phyloP scores from a whole-genome alignment of 2,329 filamentous ascomycete genomes.

The Xylaria sp. region DNA sequence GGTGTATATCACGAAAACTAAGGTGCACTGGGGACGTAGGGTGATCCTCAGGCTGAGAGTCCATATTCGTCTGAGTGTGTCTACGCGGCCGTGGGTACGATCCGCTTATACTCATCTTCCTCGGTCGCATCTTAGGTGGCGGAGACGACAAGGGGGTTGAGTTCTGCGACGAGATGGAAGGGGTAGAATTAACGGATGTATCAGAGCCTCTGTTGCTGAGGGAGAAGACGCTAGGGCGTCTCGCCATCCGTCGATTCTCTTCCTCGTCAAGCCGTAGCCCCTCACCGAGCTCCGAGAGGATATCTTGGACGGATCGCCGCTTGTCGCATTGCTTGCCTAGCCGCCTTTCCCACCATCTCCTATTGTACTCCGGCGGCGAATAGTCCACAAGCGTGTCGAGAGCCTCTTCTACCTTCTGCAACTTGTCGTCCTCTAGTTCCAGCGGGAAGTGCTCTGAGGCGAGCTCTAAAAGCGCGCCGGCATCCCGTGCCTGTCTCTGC shows the following conservation, averaged over 20 bases:
- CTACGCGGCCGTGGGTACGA: conserved; percentile 25
- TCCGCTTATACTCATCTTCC: conserved; percentile 31
- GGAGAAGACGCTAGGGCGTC: conserved; percentile 29
- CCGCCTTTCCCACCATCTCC: conserved; percentile 28
- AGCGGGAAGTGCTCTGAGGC: conserved; percentile 28
- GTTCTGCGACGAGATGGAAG: conserved; percentile 25
- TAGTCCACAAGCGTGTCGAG: conserved; percentile 29
- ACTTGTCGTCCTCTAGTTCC: conserved; percentile 23
- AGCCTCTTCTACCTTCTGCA: conserved; percentile 26
- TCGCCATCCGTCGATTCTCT: conserved; percentile 15
- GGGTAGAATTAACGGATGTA: conserved; percentile 18
- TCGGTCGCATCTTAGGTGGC: conserved; percentile 18
- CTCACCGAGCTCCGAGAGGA: conserved; percentile 30
- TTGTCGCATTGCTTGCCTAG: conserved; percentile 26
- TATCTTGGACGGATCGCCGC: conserved; percentile 28
- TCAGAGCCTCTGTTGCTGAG: conserved; percentile 26
- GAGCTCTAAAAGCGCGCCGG: conserved; percentile 24
- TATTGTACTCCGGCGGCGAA: conserved; percentile 22
- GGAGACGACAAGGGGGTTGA: conserved; percentile 21
- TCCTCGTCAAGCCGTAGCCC: conserved; percentile 28
- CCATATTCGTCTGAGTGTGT: conserved; percentile 20
- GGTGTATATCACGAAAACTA: conserved; percentile 14
- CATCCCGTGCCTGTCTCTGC: conserved; percentile 23
- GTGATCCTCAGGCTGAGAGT: conserved; percentile 2
- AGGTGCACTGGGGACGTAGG: conserved; percentile 1